Conservation (phyloP, 108 stramenopile genomes). For the Cafeteria roenbergensis region DNA sequence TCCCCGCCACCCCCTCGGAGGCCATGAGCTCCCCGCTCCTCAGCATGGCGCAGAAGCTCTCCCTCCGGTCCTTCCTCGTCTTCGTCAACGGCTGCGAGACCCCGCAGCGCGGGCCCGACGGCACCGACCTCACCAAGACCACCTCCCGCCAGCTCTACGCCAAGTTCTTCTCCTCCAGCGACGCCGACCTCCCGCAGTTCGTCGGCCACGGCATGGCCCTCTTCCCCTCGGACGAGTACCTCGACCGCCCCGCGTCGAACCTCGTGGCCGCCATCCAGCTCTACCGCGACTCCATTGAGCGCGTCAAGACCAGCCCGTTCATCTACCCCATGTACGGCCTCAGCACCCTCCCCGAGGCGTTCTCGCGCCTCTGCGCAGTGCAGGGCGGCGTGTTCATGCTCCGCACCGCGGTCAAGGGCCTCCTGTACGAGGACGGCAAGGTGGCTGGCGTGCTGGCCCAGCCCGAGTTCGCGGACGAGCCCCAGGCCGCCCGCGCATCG, state of each 20-base stretch:
- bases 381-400: constrained; percentile 99
- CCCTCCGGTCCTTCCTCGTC: constrained; percentile 87
- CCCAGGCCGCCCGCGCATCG: constrained; percentile 79
- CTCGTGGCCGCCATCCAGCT: constrained; percentile 75
- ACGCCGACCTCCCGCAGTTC: constrained; percentile 86
- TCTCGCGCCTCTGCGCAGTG: constrained; percentile 92
- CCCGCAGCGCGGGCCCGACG: constrained; percentile 60
- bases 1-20: constrained; percentile 77
- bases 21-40: constrained; percentile 76
- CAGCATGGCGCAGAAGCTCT: constrained; percentile 91
- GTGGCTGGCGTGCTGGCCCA: constrained; percentile 74
- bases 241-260: constrained; percentile 69
- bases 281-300: constrained; percentile 75
- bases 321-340: constrained; percentile 97
- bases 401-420: constrained; percentile 86
- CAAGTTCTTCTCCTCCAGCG: constrained; percentile 76
- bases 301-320: constrained; percentile 89
- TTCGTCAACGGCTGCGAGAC: constrained; percentile 68
- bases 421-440: constrained; percentile 69
- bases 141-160: constrained; percentile 83
- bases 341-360: constrained; percentile 92
- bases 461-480: constrained; percentile 36
- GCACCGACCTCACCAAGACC: constrained; percentile 68
- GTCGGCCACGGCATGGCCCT: constrained; percentile 98
- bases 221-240: constrained; percentile 74